phyloP scores from a whole-genome alignment of 2,329 filamentous ascomycete genomes.

The Nigrospora osmanthi region DNA sequence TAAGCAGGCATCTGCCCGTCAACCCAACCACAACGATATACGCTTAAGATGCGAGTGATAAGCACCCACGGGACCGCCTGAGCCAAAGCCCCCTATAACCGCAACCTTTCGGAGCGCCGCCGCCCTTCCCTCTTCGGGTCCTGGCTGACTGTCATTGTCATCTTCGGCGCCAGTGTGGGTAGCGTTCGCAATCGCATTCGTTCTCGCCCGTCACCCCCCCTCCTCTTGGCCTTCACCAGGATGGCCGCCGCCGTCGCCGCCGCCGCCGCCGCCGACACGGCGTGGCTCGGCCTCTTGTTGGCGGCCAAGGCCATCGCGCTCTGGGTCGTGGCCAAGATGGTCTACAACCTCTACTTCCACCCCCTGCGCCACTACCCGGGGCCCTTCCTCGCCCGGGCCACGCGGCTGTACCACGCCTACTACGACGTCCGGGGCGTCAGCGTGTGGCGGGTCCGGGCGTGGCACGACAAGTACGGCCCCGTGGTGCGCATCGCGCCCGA shows the following conservation, averaged over 20 bases:
- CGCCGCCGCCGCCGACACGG: no score
- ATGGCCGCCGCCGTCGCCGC: no score
- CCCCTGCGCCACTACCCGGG: constrained; percentile 13
- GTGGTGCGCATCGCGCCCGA: constrained; percentile 30
- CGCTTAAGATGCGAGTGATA: neutral
- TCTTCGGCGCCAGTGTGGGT: no score
- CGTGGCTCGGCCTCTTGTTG: neutral
- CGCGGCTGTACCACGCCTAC: constrained; percentile 2
- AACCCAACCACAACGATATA: no score
- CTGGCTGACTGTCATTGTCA: no score
- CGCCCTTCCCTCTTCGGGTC: no score
- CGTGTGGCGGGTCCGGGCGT: constrained; percentile 7
- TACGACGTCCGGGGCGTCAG: constrained; percentile 7
- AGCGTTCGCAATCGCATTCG: no score
- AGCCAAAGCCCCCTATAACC: no score
- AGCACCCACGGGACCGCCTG: no score
- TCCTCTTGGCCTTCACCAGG: no score
- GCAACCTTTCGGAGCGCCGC: no score
- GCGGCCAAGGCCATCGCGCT: neutral
- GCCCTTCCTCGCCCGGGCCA: constrained; percentile 8
- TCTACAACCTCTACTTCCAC: constrained; percentile 14
- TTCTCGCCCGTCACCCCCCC: no score
- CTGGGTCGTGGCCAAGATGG: constrained; percentile 5
- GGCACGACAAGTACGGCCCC: constrained; percentile 27
- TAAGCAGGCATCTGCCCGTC: neutral